Conservation (phyloP, 352 stramenopile species). For the Phytophthora pisi region DNA sequence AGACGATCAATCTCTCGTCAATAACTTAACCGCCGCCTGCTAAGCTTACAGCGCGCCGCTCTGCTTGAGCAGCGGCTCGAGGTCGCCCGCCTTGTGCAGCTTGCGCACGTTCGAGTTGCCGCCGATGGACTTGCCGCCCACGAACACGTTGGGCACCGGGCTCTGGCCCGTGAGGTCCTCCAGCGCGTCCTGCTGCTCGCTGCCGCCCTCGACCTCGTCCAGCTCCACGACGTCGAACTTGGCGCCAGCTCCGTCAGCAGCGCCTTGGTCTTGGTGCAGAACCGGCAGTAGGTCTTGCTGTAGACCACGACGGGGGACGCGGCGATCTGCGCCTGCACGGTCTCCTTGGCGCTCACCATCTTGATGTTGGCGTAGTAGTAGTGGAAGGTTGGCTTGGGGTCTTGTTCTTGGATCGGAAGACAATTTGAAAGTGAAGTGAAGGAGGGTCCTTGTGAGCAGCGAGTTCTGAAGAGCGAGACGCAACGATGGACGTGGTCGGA, state of each 20-base stretch:
- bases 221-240: slow-evolving; percentile 64
- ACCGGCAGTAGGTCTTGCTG: slow-evolving; percentile 95
- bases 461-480: too few relatives aligned
- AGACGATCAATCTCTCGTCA: too few relatives aligned
- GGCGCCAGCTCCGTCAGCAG: slow-evolving; percentile 54
- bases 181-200: slow-evolving; percentile 57
- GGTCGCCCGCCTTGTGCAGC: slow-evolving; percentile 81
- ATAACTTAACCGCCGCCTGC: too few relatives aligned
- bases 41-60: slow-evolving; percentile 39
- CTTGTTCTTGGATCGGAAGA: neutral
- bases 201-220: slow-evolving; percentile 48
- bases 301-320: slow-evolving; percentile 71
- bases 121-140: slow-evolving; percentile 92
- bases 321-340: slow-evolving; percentile 56
- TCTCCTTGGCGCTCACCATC: slow-evolving; percentile 57
- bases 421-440: neutral
- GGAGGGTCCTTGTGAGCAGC: neutral
- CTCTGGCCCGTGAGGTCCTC: slow-evolving; percentile 80
- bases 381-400: too few relatives aligned
- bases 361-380: slow-evolving; percentile 5
- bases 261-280: slow-evolving; percentile 83
- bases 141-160: slow-evolving; percentile 98
- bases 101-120: slow-evolving; percentile 94
- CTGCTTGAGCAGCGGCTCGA: slow-evolving; percentile 87
- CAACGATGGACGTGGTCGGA: too few relatives aligned